phyloP scores from a whole-genome alignment of 306 rosid genomes.

The Alnus glutinosa region DNA sequence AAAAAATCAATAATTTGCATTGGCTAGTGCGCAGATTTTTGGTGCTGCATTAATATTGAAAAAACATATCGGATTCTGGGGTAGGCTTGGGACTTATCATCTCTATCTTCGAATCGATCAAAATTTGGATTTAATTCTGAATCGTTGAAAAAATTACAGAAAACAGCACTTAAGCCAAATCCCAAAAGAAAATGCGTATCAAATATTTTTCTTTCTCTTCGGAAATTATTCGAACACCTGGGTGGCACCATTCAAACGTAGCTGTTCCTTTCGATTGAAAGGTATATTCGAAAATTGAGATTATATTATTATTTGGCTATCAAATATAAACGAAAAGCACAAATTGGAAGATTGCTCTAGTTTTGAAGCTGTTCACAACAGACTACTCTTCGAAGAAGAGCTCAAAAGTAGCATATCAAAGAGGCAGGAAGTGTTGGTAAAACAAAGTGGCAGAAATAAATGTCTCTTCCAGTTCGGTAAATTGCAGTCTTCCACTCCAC shows the following conservation, averaged over 20 bases:
- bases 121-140: too few species aligned
- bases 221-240: slow-evolving; percentile 53
- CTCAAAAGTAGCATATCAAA: neutral
- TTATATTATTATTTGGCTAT: neutral
- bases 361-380: neutral
- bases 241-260: slow-evolving; percentile 2
- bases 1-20: neutral
- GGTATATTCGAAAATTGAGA: neutral
- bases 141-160: too few species aligned
- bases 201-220: neutral
- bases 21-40: neutral
- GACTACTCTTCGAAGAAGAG: neutral
- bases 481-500: too few species aligned
- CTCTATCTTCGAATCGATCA: neutral
- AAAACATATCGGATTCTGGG: neutral
- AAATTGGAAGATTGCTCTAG: neutral
- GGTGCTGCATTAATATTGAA: neutral
- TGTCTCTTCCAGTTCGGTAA: too few species aligned
- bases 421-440: neutral
- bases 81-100: neutral
- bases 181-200: too few species aligned
- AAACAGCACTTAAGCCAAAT: too few species aligned
- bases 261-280: neutral
- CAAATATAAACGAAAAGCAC: neutral
- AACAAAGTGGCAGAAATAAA: too few species aligned